These are phyloP conservation scores for Xylariaceae sp. DNA, from an alignment of 2,329 filamentous ascomycete species.

Conservation along the genomic window DNA sequence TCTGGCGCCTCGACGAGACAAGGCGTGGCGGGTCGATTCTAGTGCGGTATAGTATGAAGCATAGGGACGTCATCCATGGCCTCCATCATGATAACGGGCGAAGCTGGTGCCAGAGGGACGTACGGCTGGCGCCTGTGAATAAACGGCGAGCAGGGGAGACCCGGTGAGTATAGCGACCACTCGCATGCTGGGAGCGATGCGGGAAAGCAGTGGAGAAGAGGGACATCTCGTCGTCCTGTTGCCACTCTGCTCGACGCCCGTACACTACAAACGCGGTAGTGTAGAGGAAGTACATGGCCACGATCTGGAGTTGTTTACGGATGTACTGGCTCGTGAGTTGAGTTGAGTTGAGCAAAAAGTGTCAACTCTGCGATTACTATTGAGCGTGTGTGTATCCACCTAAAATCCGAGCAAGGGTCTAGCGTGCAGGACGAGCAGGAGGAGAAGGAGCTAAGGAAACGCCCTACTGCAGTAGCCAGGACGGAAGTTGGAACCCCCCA, in stretches of 20 bases:
- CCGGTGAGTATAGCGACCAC: slow-evolving; percentile 14
- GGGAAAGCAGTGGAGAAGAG: not conserved
- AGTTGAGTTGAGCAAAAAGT: no score
- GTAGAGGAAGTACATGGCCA: no score
- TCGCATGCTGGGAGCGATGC: slow-evolving; percentile 8
- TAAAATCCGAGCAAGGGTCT: no score
- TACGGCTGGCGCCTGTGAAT: slow-evolving; percentile 1
- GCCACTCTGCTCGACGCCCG: not conserved
- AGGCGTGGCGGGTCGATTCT: slow-evolving; percentile 17
- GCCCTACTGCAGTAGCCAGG: slow-evolving; percentile 17
- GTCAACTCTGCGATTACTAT: no score
- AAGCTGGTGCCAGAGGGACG: not conserved
- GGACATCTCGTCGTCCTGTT: slow-evolving; percentile 9
- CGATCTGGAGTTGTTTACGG: not conserved
- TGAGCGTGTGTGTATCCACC: no score
- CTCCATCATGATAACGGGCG: slow-evolving; percentile 1
- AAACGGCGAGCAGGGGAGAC: slow-evolving; percentile 14
- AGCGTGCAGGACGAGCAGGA: not conserved
- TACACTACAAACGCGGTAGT: slow-evolving; percentile 3
- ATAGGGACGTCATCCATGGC: slow-evolving; percentile 6
- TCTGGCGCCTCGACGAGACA: slow-evolving; percentile 12
- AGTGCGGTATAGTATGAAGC: not conserved
- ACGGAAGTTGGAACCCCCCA: not conserved
- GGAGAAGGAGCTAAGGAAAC: slow-evolving; percentile 15
- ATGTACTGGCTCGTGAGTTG: no score